These are phyloP conservation scores for Pestalotiopsis sp. DNA, from an alignment of 2,329 filamentous ascomycete species.

Conservation along the genomic window DNA sequence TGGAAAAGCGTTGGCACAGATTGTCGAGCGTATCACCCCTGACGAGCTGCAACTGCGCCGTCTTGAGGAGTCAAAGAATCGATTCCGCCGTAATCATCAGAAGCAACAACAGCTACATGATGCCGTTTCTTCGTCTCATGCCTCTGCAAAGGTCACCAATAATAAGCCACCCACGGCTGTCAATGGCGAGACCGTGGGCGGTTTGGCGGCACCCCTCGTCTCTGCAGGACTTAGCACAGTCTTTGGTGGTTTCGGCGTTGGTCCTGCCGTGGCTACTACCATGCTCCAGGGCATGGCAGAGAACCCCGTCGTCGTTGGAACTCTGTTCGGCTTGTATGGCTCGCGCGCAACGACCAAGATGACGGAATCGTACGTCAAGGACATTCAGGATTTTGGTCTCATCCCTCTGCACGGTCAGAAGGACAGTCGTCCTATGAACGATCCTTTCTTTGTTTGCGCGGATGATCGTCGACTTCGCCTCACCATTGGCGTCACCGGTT, in stretches of 20 bases:
- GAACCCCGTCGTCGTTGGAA: constrained; percentile 77
- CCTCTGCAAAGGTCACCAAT: constrained; percentile 10
- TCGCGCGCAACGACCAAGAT: constrained; percentile 81
- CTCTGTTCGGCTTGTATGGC: constrained; percentile 90
- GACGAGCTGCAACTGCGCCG: constrained; percentile 67
- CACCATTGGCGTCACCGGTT: constrained; percentile 83
- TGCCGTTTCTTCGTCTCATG: constrained; percentile 59
- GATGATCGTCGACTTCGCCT: constrained; percentile 73
- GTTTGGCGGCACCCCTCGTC: constrained; percentile 76
- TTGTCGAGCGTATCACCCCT: constrained; percentile 70
- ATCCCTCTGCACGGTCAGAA: constrained; percentile 66
- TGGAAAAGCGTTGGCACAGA: constrained; percentile 72
- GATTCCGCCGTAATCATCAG: constrained; percentile 57
- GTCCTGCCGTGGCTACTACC: constrained; percentile 72
- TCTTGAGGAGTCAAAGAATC: constrained; percentile 65
- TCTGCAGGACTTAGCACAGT: constrained; percentile 79
- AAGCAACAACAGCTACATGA: constrained; percentile 58
- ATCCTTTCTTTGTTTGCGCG: constrained; percentile 54
- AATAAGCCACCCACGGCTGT: constrained; percentile 41
- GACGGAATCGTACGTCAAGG: constrained; percentile 84
- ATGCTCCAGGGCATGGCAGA: constrained; percentile 81
- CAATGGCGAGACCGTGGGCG: constrained; percentile 69
- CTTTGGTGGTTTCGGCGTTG: constrained; percentile 76
- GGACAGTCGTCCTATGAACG: constrained; percentile 41
- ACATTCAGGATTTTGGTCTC: constrained; percentile 88